These are phyloP conservation scores for Pelargonium myrrhifolium DNA, from an alignment of 441 rosid species.

Conservation along the genomic window DNA sequence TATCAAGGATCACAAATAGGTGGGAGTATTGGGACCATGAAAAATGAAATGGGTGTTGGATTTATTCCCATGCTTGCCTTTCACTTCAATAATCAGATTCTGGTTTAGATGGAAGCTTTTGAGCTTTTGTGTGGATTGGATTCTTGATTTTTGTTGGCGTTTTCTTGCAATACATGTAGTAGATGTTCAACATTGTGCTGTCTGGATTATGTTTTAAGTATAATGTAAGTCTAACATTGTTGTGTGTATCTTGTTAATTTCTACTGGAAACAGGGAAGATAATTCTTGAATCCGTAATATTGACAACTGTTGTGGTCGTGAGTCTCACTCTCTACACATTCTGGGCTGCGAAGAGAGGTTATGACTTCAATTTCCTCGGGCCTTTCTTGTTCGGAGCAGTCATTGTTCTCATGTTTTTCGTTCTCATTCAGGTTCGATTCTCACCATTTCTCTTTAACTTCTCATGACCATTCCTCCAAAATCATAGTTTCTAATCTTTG, in stretches of 20 bases:
- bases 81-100: background rate
- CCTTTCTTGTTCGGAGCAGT: slow-evolving; percentile 80
- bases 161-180: no score
- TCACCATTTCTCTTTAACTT: background rate
- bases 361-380: slow-evolving; percentile 82
- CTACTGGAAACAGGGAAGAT: slow-evolving; percentile 52
- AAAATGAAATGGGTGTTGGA: no score
- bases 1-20: no score
- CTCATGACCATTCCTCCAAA: background rate
- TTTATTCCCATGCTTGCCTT: background rate
- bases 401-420: slow-evolving; percentile 60
- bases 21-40: no score
- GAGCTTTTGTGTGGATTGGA: background rate
- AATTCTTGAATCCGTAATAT: slow-evolving; percentile 67
- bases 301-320: slow-evolving; percentile 65
- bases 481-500: background rate
- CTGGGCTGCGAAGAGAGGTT: slow-evolving; percentile 86
- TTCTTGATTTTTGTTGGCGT: background rate
- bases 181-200: background rate
- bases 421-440: slow-evolving; percentile 58
- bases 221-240: background rate
- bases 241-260: background rate
- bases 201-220: no score
- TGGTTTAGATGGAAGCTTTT: background rate
- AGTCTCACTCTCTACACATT: slow-evolving; percentile 76